Evolutionary conservation across 139 green algal species (phyloP).

Genomic region (Picochlorum sp.): DNA sequence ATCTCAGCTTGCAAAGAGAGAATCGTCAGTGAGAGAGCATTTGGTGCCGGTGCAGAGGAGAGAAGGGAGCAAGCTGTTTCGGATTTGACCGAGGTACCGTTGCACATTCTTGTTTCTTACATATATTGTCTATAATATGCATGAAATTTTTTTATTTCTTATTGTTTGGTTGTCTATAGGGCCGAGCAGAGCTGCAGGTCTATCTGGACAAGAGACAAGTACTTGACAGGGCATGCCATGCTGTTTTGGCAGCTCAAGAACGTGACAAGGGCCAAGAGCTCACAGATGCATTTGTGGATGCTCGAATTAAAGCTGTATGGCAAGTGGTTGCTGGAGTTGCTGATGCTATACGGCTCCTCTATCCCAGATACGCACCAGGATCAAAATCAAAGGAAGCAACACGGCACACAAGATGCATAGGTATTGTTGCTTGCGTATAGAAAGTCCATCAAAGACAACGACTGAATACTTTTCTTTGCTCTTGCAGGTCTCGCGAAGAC

Average conservation of each 20-base stretch:
- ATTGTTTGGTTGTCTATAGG: not conserved
- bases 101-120: not conserved
- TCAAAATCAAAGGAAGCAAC: slow-evolving; percentile 4
- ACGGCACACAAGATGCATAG: slow-evolving; percentile 10
- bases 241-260: slow-evolving; percentile 20
- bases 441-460: too few species aligned
- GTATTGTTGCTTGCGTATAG: too few species aligned
- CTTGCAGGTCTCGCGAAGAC: slow-evolving; percentile 22
- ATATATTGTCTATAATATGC: too few species aligned
- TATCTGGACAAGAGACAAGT: slow-evolving; percentile 10
- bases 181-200: slow-evolving; percentile 3
- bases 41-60: not conserved
- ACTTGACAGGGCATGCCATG: slow-evolving; percentile 15
- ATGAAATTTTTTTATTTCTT: not conserved
- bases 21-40: slow-evolving; percentile 14
- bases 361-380: slow-evolving; percentile 3
- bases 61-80: slow-evolving; percentile 10
- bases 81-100: slow-evolving; percentile 8
- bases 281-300: slow-evolving; percentile 17
- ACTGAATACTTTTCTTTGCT: too few species aligned
- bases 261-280: slow-evolving; percentile 15
- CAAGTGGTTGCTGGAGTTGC: slow-evolving; percentile 23
- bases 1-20: slow-evolving; percentile 19
- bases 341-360: slow-evolving; percentile 22
- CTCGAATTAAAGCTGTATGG: slow-evolving; percentile 19